Conservation (phyloP, 2,329 filamentous ascomycete genomes). For the Fusarium mangiferae region DNA sequence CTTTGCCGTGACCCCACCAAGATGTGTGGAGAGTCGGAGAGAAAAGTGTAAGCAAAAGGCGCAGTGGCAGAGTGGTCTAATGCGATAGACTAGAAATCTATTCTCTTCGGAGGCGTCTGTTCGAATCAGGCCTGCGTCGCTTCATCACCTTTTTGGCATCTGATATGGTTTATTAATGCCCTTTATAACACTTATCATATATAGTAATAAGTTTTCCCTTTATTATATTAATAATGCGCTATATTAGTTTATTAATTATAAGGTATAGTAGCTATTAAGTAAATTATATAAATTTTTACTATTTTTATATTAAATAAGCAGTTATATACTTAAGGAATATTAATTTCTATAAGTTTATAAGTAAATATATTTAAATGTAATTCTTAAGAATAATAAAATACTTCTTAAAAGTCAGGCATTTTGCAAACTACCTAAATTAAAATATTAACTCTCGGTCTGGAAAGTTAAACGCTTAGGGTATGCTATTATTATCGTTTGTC, state of each 20-base stretch:
- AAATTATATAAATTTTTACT: background rate
- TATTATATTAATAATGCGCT: no score
- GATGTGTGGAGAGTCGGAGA: background rate
- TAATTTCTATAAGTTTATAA: background rate
- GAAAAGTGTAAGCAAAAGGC: background rate
- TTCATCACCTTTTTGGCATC: slow-evolving; percentile 27
- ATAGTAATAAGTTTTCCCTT: background rate
- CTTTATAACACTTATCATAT: no score
- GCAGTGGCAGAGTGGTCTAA: slow-evolving; percentile 32
- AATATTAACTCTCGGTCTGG: background rate
- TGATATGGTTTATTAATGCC: no score
- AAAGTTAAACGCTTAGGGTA: no score
- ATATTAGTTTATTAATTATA: background rate
- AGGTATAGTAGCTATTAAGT: background rate
- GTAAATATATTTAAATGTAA: background rate
- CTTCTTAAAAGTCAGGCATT: background rate
- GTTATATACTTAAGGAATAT: background rate
- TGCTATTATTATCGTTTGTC: accelerated
- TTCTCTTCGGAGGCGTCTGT: slow-evolving; percentile 30
- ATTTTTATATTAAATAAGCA: no score
- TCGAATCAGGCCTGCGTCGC: slow-evolving; percentile 36
- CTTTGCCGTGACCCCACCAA: background rate
- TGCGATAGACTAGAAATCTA: slow-evolving; percentile 31
- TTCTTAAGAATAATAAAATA: accelerated
- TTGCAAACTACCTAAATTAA: no score